Base-by-base conservation (phyloP, 441 rosid species). In the Adansonia gregorii region DNA sequence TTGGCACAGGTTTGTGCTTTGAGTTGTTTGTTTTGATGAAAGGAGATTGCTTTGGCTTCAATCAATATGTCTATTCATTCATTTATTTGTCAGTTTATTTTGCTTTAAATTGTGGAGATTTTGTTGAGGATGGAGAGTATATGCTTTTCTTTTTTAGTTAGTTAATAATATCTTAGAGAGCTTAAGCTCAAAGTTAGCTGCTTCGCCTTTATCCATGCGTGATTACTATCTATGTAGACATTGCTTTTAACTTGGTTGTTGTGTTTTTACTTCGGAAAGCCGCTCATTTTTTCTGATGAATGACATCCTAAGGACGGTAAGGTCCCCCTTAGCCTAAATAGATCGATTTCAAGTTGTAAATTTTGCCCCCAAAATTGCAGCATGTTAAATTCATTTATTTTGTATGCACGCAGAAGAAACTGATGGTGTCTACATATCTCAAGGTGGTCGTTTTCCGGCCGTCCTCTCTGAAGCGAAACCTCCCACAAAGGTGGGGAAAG, bases 391-490 rank as follows among this genome's bases (percentile, higher is more conserved):
- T 75, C n/a, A 8, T 68, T 52, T 3, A 22, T 4, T 35, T 31
- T 76, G 51, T 79, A 43, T 79, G 43, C 51, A 63, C 85, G 70
- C 85, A 76, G 91, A 81, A 3, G 80, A 79, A 45, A 68, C 85
- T 6, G 75, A 72, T 56, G 91, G 90, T 17, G 84, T 84, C 15
- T 89, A 94, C 46, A 24, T 85, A 67, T 89, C 95, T 49, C 84
- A 94, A 87, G 95, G 96, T n/a, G 93, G 91, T 56, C 84, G 85
- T 49, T 94, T 92, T 77, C 87, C 89, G 0, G 85, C 91, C 24
- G 88, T 81, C 59, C 79, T 86, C 7, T 85, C 84, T 5, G 92
- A 90, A 80, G 93, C 91, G 55, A 89, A 84, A 72, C 88, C 91
- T 68, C 97, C 95, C 1, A 83, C 80, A 49, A 87, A 81, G 83